Percentiles rank a stretch among this genome's conserved stretches.
phyloP scores from a whole-genome alignment of 495 filamentous ascomycete species.

The Tuber umbilicatum region DNA sequence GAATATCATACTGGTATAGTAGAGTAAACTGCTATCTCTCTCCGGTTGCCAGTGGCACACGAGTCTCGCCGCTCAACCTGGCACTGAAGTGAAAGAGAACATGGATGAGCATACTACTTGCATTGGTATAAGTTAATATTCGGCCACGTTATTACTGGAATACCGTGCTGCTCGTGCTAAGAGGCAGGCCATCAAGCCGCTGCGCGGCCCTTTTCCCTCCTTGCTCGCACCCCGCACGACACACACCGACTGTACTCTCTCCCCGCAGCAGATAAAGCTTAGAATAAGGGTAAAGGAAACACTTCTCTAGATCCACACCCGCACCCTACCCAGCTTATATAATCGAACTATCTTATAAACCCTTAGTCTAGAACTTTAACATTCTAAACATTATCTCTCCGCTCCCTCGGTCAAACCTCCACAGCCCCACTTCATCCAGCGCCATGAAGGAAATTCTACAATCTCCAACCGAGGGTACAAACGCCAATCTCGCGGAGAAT shows the following conservation, averaged over 20 bases:
- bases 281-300: neutral
- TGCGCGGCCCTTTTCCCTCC: neutral
- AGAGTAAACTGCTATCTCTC: too few relatives aligned
- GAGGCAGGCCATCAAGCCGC: neutral
- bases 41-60: too few relatives aligned
- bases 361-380: neutral
- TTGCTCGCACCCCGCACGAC: neutral
- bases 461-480: neutral
- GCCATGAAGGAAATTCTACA: neutral
- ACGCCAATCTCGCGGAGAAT: neutral
- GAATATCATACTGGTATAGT: too few relatives aligned
- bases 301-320: neutral
- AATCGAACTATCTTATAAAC: neutral
- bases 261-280: neutral
- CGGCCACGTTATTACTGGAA: neutral
- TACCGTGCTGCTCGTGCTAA: neutral
- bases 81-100: neutral
- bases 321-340: neutral
- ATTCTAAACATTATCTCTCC: neutral
- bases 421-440: neutral
- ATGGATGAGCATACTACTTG: neutral
- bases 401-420: neutral
- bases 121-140: too few relatives aligned
- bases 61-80: neutral
- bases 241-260: neutral